Conservation (phyloP, 2,329 filamentous ascomycete genomes). For the Claviceps capensis region DNA sequence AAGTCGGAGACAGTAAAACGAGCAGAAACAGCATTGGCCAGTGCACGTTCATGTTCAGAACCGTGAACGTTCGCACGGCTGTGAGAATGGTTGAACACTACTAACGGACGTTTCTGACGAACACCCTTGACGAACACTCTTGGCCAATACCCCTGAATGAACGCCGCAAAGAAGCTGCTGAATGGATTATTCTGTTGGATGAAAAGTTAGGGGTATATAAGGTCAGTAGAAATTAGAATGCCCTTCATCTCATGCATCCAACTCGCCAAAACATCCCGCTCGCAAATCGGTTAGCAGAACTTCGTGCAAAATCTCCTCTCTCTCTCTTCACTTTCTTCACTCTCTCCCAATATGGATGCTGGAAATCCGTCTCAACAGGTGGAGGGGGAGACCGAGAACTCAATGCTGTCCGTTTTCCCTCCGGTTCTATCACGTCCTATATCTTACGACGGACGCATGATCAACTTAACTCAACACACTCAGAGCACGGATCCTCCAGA, state of each 20-base stretch:
- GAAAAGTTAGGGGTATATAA: slow-evolving; percentile 2
- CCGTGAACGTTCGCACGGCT: slow-evolving; percentile 11
- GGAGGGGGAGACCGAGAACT: slow-evolving; percentile 60
- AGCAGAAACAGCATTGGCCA: too few species aligned
- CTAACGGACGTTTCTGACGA: too few species aligned
- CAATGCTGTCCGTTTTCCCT: slow-evolving; percentile 52
- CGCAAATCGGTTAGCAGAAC: background rate
- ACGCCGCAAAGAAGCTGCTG: too few species aligned
- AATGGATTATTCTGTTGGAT: too few species aligned
- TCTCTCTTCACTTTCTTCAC: background rate
- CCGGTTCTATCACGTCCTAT: slow-evolving; percentile 47
- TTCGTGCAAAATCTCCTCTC: background rate
- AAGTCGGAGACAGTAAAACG: too few species aligned
- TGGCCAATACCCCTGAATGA: too few species aligned
- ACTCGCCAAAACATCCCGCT: slow-evolving; percentile 1
- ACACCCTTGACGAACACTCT: too few species aligned
- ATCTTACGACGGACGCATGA: slow-evolving; percentile 37
- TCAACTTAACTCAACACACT: slow-evolving; percentile 27
- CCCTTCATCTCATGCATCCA: slow-evolving; percentile 7
- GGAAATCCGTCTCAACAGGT: slow-evolving; percentile 34
- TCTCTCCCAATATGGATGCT: slow-evolving; percentile 16
- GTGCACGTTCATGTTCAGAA: too few species aligned
- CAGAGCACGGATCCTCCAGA: slow-evolving; percentile 25
- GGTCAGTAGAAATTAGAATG: background rate
- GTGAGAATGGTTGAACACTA: too few species aligned